Conservation (phyloP, 2,329 filamentous ascomycete genomes). For the Elsinoe perseae region DNA sequence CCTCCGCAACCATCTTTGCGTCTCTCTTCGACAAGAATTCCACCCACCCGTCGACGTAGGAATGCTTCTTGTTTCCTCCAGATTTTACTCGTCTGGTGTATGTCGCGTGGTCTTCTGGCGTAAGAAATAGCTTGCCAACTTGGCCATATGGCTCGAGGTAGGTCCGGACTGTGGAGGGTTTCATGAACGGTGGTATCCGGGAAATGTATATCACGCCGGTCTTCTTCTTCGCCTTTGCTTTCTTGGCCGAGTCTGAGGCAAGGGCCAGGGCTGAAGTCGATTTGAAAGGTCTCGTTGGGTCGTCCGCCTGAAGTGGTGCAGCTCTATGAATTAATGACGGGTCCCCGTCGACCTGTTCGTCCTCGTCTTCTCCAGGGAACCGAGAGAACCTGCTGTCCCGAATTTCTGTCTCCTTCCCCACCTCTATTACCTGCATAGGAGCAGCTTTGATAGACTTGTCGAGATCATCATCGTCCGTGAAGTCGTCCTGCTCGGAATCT, state of each 20-base stretch:
- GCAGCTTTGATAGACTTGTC: slow-evolving; percentile 18
- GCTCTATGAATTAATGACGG: slow-evolving; percentile 20
- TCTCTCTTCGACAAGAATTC: slow-evolving; percentile 71
- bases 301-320: slow-evolving; percentile 24
- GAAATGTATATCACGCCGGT: slow-evolving; percentile 80
- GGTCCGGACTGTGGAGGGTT: slow-evolving; percentile 66
- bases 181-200: slow-evolving; percentile 82
- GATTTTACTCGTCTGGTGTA: slow-evolving; percentile 59
- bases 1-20: slow-evolving; percentile 66
- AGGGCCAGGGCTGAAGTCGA: slow-evolving; percentile 35
- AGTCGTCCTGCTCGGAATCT: slow-evolving; percentile 25
- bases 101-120: slow-evolving; percentile 62
- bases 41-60: slow-evolving; percentile 80
- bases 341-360: slow-evolving; percentile 19
- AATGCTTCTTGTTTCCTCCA: slow-evolving; percentile 75
- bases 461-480: slow-evolving; percentile 27
- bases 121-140: slow-evolving; percentile 60
- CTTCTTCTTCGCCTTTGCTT: slow-evolving; percentile 58
- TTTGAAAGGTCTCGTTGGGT: slow-evolving; percentile 18
- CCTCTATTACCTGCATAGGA: slow-evolving; percentile 18
- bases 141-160: slow-evolving; percentile 67
- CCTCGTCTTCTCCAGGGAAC: not conserved
- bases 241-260: slow-evolving; percentile 60
- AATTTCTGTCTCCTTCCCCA: slow-evolving; percentile 13
- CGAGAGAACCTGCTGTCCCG: slow-evolving; percentile 17